Conservation (phyloP, 2,329 filamentous ascomycete genomes). For the Hypoxylon sp. region DNA sequence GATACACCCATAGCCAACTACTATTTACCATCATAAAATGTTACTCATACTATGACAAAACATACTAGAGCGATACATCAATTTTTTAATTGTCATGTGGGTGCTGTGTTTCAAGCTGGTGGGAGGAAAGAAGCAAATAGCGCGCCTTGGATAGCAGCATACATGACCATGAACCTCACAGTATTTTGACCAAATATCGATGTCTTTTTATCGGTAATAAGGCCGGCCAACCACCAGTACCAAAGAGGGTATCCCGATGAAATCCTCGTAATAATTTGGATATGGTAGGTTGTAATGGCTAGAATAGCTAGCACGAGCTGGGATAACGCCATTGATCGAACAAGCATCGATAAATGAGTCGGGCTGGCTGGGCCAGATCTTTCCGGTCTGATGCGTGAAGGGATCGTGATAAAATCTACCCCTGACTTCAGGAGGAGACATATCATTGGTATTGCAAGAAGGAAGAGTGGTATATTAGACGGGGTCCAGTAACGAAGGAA, state of each 20-base stretch:
- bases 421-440: slow-evolving; percentile 71
- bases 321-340: slow-evolving; percentile 70
- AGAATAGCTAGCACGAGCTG: slow-evolving; percentile 77
- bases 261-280: slow-evolving; percentile 91
- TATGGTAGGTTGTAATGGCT: slow-evolving; percentile 83
- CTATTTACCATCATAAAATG: too few relatives aligned
- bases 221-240: slow-evolving; percentile 80
- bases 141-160: slow-evolving; percentile 81
- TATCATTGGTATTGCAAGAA: slow-evolving; percentile 82
- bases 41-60: too few relatives aligned
- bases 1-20: too few relatives aligned
- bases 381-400: slow-evolving; percentile 6
- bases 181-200: slow-evolving; percentile 49
- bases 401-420: slow-evolving; percentile 46
- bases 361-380: neutral
- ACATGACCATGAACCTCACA: slow-evolving; percentile 78
- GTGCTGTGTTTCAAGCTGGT: slow-evolving; percentile 76
- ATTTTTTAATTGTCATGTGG: too few relatives aligned
- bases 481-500: slow-evolving; percentile 90
- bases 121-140: slow-evolving; percentile 92
- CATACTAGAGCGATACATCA: too few relatives aligned
- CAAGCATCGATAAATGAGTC: slow-evolving; percentile 42
- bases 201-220: slow-evolving; percentile 49
- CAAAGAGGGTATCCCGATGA: slow-evolving; percentile 89
- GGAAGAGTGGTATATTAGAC: slow-evolving; percentile 86